Evolutionary conservation across 176 grass and related monocot species (phyloP).

Genomic region (Oryza glaberrima): DNA sequence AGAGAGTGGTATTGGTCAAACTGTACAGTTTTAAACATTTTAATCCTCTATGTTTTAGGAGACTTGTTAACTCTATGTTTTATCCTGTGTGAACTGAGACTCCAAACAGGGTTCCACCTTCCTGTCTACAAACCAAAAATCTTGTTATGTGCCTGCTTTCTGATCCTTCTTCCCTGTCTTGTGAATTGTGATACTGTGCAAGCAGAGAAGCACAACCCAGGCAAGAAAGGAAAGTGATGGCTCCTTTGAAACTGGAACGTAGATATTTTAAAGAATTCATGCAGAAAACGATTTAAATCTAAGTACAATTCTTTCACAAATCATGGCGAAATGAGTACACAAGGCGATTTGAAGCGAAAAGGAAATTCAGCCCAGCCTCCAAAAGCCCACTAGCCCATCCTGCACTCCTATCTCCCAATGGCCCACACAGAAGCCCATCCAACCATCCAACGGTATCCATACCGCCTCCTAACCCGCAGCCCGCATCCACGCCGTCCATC

Average conservation of each 20-base stretch:
- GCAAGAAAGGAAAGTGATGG: no score
- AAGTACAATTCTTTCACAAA: no score
- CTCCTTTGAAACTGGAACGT: no score
- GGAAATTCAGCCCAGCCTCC: background rate
- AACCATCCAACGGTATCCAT: conserved; percentile 22
- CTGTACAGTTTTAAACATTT: conserved; percentile 35
- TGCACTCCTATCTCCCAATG: background rate
- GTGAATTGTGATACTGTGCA: no score
- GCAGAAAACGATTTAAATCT: no score
- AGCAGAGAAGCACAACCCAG: no score
- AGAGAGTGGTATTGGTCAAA: conserved; percentile 9
- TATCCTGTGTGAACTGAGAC: conserved; percentile 11
- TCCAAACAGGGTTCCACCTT: background rate
- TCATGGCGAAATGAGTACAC: no score
- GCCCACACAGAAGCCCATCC: background rate
- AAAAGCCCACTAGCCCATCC: background rate
- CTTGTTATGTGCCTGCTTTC: background rate
- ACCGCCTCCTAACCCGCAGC: background rate
- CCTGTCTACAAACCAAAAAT: background rate
- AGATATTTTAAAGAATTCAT: no score
- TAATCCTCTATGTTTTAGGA: conserved; percentile 14
- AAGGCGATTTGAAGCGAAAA: no score
- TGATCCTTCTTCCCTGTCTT: background rate
- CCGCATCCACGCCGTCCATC: conserved; percentile 48
- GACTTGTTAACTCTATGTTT: conserved; percentile 14